Evolutionary conservation across 192 early-diverging fungal genomes (phyloP).

Genomic region (Globomyces pollinis-pini): DNA sequence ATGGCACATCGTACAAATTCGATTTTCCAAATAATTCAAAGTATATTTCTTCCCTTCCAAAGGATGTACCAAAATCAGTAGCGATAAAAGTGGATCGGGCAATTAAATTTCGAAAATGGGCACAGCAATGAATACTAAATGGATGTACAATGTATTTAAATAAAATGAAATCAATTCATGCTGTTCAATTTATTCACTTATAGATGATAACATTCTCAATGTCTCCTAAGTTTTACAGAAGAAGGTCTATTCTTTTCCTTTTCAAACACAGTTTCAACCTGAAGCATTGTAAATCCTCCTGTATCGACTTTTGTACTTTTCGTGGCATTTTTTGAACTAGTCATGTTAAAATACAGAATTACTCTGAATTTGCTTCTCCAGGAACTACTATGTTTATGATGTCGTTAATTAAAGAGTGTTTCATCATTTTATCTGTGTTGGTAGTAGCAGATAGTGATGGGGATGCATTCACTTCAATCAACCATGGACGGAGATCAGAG

Average conservation of each 20-base stretch:
- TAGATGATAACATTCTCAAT: too few species aligned
- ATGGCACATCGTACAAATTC: not conserved
- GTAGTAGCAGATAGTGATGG: slow-evolving; percentile 45
- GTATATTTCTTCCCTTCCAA: not conserved
- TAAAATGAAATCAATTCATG: too few species aligned
- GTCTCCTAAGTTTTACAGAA: too few species aligned
- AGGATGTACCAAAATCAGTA: not conserved
- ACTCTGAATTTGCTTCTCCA: slow-evolving; percentile 26
- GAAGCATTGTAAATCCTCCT: slow-evolving; percentile 18
- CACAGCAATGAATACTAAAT: slow-evolving; percentile 6
- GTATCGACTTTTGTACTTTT: slow-evolving; percentile 7
- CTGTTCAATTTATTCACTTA: too few species aligned
- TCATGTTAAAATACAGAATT: too few species aligned
- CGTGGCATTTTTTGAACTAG: not conserved
- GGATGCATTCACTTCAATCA: slow-evolving; percentile 54
- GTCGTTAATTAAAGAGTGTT: slow-evolving; percentile 50
- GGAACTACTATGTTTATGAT: slow-evolving; percentile 47
- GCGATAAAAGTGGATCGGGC: not conserved
- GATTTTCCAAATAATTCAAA: not conserved
- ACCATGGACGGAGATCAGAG: slow-evolving; percentile 42
- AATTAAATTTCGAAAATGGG: slow-evolving; percentile 6
- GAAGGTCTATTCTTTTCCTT: not conserved
- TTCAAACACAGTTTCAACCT: slow-evolving; percentile 10
- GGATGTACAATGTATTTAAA: not conserved
- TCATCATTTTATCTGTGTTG: slow-evolving; percentile 40